phyloP scores from a whole-genome alignment of 2,329 filamentous ascomycete genomes.

The Aureobasidium sp. region DNA sequence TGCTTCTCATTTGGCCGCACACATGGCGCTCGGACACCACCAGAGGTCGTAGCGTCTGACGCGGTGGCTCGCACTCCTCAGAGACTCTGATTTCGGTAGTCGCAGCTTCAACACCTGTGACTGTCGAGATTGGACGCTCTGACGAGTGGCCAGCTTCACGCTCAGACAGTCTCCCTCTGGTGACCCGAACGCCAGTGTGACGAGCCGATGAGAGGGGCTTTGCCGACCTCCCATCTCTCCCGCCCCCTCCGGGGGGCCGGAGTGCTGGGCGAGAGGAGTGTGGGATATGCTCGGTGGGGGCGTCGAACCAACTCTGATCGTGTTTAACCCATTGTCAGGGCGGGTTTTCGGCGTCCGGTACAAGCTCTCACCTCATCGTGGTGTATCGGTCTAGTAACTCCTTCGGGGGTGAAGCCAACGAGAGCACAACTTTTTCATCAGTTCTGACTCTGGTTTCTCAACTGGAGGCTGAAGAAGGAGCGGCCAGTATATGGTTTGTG shows the following conservation, averaged over 20 bases:
- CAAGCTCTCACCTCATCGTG: constrained; percentile 7
- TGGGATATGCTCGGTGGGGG: background rate
- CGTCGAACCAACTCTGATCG: no score
- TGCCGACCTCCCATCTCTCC: background rate
- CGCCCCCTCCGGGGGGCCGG: background rate
- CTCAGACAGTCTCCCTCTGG: background rate
- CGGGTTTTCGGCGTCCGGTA: background rate
- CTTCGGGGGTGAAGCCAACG: constrained; percentile 1
- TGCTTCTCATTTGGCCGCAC: background rate
- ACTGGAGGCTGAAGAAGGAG: background rate
- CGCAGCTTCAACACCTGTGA: background rate
- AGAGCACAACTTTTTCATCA: background rate
- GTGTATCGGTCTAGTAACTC: constrained; percentile 3
- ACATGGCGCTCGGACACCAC: background rate
- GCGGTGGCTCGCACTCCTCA: background rate
- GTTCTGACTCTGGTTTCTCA: background rate
- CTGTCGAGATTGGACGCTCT: background rate
- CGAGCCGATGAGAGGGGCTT: background rate
- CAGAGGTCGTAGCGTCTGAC: background rate
- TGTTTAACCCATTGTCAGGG: background rate
- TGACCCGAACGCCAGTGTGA: background rate
- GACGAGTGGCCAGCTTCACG: background rate
- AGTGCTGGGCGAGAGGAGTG: background rate
- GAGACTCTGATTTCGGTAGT: background rate
- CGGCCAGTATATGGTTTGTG: background rate